Evolutionary conservation across 768 basidiomycete genomes (phyloP), one percentile per base, ranked within the genome.

Genomic region (Daedaleopsis nitida): DNA sequence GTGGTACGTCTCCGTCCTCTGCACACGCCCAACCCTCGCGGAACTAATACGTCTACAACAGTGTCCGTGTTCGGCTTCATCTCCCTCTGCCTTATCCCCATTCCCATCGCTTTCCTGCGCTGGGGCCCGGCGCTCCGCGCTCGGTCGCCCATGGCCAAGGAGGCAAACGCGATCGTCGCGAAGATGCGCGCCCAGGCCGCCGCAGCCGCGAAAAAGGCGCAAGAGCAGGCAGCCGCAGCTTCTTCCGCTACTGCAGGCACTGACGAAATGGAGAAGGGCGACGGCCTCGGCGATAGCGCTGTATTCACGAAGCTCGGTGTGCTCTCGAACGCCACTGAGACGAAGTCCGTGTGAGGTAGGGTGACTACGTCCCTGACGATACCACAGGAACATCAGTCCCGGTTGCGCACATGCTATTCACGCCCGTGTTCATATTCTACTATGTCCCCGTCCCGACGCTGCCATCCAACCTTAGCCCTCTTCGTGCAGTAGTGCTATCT

Each of bases 21-120:
- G 5, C 16, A 21, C 16, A 21, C 12, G 19, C 45, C 27, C 42
- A 16, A 1, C 43, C 37, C n/a, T n/a, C 16, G 27, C 17, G 23
- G 5, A 19, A 14, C n/a, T 38, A 38, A 45, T 17, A 12, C 27
- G 21, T 17, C 5, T 19, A 5, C 50, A 8, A 6, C 47, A 69
- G 70, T 68, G 9, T 65, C 70, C 9, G 24, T 71, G 1, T 71
- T 71, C 54, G 68, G 55, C 37, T 68, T 68, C 54, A 52, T 69
- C 45, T 66, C 68, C 11, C 47, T 68, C 14, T 59, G 39, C 9
- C 52, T 71, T 17, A 38, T 68, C 27, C 69, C 66, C 1, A 67
- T 71, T 19, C 68, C 68, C 16, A 47, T 69, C 17, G 57, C 66
- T 35, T 71, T 71, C 57, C 60, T 71, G 9, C 63, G 70, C n/a